Percentiles rank a stretch among this genome's conserved stretches.
These are phyloP conservation scores for Favolaschia claudopus DNA, from an alignment of 768 basidiomycete genomes.

Conservation along the genomic window DNA sequence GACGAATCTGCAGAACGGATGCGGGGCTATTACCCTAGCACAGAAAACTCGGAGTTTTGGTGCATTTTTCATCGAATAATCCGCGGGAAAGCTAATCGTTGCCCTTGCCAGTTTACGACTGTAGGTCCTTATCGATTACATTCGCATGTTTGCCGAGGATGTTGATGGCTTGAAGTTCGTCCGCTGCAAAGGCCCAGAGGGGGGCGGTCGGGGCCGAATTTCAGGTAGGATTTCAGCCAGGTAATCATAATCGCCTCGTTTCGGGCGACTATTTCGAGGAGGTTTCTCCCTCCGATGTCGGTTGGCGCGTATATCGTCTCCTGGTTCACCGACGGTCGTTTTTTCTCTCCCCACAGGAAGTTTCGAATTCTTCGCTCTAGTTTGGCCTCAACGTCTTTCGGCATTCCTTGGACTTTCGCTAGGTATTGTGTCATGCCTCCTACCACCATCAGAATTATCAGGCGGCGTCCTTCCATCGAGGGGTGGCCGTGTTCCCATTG, in stretches of 20 bases:
- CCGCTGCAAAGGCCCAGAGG: not conserved
- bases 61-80: too few species aligned
- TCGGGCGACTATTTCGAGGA: slow-evolving; percentile 1
- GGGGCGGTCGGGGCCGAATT: not conserved
- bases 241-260: slow-evolving; percentile 22
- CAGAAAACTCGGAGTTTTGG: too few species aligned
- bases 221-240: slow-evolving; percentile 10
- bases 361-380: not conserved
- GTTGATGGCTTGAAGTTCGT: not conserved
- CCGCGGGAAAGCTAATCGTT: too few species aligned
- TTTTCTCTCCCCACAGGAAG: slow-evolving; percentile 10
- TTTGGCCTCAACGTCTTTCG: not conserved
- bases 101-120: too few species aligned
- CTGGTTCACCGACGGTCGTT: not conserved
- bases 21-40: too few species aligned
- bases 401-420: too few species aligned
- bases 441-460: too few species aligned
- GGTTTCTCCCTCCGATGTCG: slow-evolving; percentile 3
- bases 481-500: slow-evolving; percentile 8
- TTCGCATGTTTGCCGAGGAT: not conserved
- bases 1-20: too few species aligned
- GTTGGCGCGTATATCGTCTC: not conserved
- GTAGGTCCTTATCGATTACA: too few species aligned
- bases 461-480: too few species aligned
- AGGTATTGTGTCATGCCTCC: too few species aligned